Percentiles rank a stretch among this genome's conserved stretches.
phyloP scores from a whole-genome alignment of 257 asterid genomes.

The Cynanchum wilfordii region DNA sequence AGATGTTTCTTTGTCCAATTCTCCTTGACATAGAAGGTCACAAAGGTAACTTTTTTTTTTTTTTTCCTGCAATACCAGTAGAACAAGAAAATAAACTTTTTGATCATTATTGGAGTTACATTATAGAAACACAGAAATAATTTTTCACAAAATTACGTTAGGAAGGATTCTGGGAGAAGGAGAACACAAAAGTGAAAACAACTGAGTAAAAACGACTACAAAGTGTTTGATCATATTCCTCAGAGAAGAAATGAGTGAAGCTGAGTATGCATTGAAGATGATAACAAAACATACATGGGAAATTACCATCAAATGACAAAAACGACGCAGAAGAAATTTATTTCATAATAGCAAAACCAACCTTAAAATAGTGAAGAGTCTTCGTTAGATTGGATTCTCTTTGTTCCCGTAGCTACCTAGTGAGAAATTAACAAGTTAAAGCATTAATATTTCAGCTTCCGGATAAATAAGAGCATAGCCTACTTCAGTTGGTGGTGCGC shows the following conservation, averaged over 20 bases:
- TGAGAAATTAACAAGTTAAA: not conserved
- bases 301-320: not conserved
- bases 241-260: not conserved
- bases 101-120: not conserved
- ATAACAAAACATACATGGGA: not conserved
- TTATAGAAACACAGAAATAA: not conserved
- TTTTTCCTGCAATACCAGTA: not conserved
- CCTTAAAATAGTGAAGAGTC: not conserved
- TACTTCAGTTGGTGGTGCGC: not conserved
- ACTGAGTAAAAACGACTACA: not conserved
- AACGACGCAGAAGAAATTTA: not conserved
- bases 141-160: not conserved
- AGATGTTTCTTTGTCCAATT: not conserved
- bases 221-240: constrained; percentile 12
- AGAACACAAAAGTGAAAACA: not conserved
- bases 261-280: too few species aligned
- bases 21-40: constrained; percentile 10
- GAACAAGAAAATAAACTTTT: not conserved
- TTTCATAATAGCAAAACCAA: not conserved
- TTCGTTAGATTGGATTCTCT: not conserved
- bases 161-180: not conserved
- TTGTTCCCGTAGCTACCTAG: not conserved
- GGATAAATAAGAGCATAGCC: not conserved
- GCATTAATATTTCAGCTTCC: not conserved
- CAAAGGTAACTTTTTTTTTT: not conserved